Evolutionary conservation across 2,329 filamentous ascomycete genomes (phyloP), one percentile per base, ranked within the genome.

Genomic region (Dactylella cylindrospora): DNA sequence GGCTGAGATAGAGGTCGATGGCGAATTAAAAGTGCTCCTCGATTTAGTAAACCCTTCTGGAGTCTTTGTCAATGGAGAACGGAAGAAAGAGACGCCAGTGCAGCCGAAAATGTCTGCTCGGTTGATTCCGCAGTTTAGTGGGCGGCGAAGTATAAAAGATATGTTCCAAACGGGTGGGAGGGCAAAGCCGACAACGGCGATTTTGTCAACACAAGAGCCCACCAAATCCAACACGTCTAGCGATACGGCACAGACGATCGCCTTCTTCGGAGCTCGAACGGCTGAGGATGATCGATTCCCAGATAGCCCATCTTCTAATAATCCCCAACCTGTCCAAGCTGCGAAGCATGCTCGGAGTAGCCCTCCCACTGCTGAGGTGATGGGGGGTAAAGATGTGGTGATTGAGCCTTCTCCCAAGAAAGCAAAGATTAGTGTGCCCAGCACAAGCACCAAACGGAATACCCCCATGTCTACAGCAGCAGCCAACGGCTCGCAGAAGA

Each of bases 121-220:
- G 70, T 78, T 94, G 7, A 85, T 96, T 52, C 85, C 89, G 1
- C 90, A 96, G 68, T 97, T 97, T 67, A 83, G 90, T 70, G 84
- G 85, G 59, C 82, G 93, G 15, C 81, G 82, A 66, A 95, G 78
- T 70, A 96, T 98, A 70, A 88, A 85, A 68, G 90, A 95, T 70
- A 97, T 98, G 93, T 96, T 97, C 71, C 55, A 61, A 31, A 36
- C 35, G 38, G 43, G 43, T 36, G 26, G 47, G 9, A 20, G 28
- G 5, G 8, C 13, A 6, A 17, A 26, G 22, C 77, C 77, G 59
- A 83, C 79, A 67, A 84, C 70, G 53, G 19, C 65, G 59, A 39
- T 57, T 10, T 66, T 68, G 47, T 44, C 55, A 22, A 10, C 59
- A 5, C 6, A 64, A 26, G 26, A 26, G 26, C 31, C 15, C n/a